A percentile compares a stretch with the other conserved stretches of the same genome.
These are phyloP conservation scores for Pseudogymnoascus sp. DNA, from an alignment of 2,329 filamentous ascomycete genomes.

Conservation along the genomic window DNA sequence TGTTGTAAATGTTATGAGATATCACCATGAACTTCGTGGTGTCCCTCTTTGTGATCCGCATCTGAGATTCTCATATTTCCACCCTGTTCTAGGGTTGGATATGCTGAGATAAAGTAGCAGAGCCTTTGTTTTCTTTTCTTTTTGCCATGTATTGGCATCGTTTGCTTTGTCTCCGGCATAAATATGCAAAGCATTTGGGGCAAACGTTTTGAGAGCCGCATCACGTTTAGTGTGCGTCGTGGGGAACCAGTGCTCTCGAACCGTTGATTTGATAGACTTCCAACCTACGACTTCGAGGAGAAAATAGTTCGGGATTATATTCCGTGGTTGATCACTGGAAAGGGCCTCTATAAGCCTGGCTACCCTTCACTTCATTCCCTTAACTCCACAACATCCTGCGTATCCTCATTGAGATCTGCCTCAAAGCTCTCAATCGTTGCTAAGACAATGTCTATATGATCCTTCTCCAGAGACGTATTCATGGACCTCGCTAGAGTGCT, in stretches of 20 bases:
- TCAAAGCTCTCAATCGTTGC: conserved; percentile 13
- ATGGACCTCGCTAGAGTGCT: too few species aligned
- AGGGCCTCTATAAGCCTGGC: neutral
- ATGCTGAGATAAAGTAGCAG: neutral
- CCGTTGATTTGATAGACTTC: too few species aligned
- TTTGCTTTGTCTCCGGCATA: neutral
- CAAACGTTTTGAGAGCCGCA: too few species aligned
- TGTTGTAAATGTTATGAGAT: neutral
- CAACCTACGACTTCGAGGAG: too few species aligned
- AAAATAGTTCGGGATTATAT: too few species aligned
- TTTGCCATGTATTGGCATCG: neutral
- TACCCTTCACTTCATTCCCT: neutral
- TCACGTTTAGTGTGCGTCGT: too few species aligned
- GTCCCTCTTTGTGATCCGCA: neutral
- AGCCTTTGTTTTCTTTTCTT: neutral
- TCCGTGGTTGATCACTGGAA: neutral
- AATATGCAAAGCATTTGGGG: neutral
- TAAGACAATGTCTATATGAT: conserved; percentile 9
- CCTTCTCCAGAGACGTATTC: too few species aligned
- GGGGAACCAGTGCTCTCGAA: too few species aligned
- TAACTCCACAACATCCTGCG: conserved; percentile 9
- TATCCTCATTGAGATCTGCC: conserved; percentile 13
- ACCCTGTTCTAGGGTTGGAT: neutral
- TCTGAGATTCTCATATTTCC: neutral
- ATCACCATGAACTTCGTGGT: neutral